These are phyloP conservation scores for Dactylellina parvicollis DNA, from an alignment of 2,329 filamentous ascomycete genomes.

Conservation along the genomic window DNA sequence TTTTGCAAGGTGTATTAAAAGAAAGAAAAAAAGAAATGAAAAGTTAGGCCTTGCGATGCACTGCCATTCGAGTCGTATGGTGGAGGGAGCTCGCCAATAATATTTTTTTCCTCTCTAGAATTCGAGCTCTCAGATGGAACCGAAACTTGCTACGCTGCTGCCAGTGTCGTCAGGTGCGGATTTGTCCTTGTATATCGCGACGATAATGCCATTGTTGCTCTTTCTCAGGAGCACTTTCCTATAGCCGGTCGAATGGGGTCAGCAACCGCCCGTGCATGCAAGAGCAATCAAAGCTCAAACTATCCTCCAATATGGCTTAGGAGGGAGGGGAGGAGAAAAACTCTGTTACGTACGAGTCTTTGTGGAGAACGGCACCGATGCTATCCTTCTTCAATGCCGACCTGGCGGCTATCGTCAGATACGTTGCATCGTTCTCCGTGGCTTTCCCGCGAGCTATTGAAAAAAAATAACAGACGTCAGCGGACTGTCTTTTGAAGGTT, in stretches of 20 bases:
- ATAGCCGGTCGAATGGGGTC: conserved; percentile 1
- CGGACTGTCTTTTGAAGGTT: not conserved
- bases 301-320: conserved; percentile 9
- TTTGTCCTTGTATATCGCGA: conserved; percentile 58
- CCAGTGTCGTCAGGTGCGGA: conserved; percentile 56
- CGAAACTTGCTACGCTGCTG: conserved; percentile 48
- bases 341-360: conserved; percentile 56
- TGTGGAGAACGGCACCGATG: conserved; percentile 57
- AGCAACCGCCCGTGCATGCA: conserved; percentile 35
- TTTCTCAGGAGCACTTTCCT: conserved; percentile 57
- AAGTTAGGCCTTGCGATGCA: conserved; percentile 9
- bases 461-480: conserved; percentile 7
- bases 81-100: conserved; percentile 6
- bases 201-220: conserved; percentile 55
- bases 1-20: not conserved
- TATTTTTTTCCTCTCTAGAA: not conserved
- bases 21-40: conserved; percentile 41
- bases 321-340: not conserved
- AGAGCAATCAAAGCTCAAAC: conserved; percentile 20
- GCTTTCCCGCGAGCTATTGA: conserved; percentile 57
- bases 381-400: conserved; percentile 56
- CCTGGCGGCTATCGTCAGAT: conserved; percentile 56
- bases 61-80: not conserved
- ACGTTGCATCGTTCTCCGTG: conserved; percentile 57
- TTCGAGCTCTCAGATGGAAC: conserved; percentile 45